Conservation (phyloP, 768 basidiomycete species). For the Tulasnella sp. region DNA sequence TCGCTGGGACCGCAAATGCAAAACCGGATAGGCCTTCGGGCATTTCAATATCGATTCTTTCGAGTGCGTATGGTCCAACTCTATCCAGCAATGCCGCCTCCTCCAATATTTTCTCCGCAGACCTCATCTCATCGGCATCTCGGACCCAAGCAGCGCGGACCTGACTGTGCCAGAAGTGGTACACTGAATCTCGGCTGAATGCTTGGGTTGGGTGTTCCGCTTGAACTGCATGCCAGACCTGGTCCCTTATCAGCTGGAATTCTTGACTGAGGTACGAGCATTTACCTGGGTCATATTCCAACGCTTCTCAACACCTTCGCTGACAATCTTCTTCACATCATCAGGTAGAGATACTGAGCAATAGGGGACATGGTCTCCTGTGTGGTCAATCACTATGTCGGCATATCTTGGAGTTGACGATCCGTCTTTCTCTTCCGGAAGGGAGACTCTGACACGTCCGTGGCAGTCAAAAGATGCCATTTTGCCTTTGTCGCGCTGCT, state of each 20-base stretch:
- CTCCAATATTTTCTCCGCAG: not conserved
- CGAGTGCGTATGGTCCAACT: not conserved
- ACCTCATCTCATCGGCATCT: not conserved
- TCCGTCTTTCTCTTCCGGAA: not conserved
- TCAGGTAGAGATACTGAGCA: conserved; percentile 19
- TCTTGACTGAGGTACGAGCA: not conserved
- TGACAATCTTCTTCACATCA: conserved; percentile 15
- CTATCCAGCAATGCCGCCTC: not conserved
- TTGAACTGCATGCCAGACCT: conserved; percentile 4
- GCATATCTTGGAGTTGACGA: not conserved
- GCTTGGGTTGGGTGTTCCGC: not conserved
- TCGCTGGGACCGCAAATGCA: conserved; percentile 22
- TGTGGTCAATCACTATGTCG: conserved; percentile 16
- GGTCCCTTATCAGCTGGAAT: not conserved
- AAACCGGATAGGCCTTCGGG: conserved; percentile 11
- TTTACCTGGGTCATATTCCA: conserved; percentile 17
- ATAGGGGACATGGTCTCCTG: conserved; percentile 21
- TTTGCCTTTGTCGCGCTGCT: conserved; percentile 21
- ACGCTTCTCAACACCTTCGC: not conserved
- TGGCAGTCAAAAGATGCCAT: conserved; percentile 22
- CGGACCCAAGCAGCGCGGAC: not conserved
- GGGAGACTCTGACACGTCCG: conserved; percentile 20
- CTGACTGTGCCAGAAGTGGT: conserved; percentile 18
- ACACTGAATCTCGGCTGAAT: not conserved
- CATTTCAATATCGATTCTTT: not conserved